Conservation (phyloP, 768 basidiomycete genomes). For the Lyophyllum semitale region DNA sequence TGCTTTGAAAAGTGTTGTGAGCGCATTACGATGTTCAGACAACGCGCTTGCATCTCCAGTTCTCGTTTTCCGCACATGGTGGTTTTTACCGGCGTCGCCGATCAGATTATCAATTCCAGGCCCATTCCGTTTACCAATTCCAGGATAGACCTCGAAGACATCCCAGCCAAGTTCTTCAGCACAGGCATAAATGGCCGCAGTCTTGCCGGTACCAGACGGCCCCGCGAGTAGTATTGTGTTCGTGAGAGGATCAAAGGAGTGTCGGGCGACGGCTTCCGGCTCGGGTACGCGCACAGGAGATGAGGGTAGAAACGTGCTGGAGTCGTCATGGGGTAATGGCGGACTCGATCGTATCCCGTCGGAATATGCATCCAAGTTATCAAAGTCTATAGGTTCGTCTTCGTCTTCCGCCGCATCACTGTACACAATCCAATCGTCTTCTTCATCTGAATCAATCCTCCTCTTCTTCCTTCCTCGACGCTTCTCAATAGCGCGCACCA, state of each 20-base stretch:
- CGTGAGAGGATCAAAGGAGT: constrained; percentile 52
- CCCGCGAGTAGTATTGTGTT: constrained; percentile 89
- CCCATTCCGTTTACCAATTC: constrained; percentile 87
- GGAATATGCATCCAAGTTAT: constrained; percentile 32
- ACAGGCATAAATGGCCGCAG: constrained; percentile 90
- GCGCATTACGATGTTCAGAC: constrained; percentile 3
- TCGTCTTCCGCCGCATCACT: constrained; percentile 33
- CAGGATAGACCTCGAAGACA: constrained; percentile 95
- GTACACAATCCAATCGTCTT: constrained; percentile 60
- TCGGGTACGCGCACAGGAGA: background rate
- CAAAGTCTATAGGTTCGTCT: constrained; percentile 26
- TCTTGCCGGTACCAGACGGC: constrained; percentile 87
- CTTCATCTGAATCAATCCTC: constrained; percentile 55
- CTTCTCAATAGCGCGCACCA: constrained; percentile 56
- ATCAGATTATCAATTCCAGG: constrained; percentile 76
- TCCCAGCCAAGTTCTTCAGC: constrained; percentile 94
- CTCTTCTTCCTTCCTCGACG: constrained; percentile 53
- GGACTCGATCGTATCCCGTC: constrained; percentile 18
- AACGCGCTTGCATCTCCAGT: constrained; percentile 1
- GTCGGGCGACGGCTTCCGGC: background rate
- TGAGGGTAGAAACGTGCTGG: background rate
- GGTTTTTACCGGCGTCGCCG: constrained; percentile 94
- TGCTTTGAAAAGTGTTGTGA: constrained; percentile 1
- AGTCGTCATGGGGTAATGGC: background rate
- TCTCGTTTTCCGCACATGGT: constrained; percentile 58